Conservation (phyloP, 2,329 filamentous ascomycete species). For the Keithomyces neogunnii region DNA sequence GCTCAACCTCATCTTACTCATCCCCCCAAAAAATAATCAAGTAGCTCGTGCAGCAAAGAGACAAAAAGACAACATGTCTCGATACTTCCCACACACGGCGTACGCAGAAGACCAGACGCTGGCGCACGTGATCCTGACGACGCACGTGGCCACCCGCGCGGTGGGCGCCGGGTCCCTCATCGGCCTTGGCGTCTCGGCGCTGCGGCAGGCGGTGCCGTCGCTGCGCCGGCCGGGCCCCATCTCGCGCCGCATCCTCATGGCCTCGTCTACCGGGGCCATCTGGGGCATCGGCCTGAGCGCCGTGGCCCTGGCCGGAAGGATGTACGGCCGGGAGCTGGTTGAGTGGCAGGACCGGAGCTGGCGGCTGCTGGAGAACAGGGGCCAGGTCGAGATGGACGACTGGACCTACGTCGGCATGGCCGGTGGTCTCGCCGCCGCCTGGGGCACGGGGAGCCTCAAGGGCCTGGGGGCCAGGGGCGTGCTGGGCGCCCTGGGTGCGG, state of each 20-base stretch:
- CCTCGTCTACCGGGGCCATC: conserved; percentile 36
- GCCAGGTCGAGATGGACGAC: conserved; percentile 49
- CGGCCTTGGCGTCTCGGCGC: conserved; percentile 29
- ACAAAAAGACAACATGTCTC: conserved; percentile 37
- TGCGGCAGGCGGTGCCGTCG: conserved; percentile 20
- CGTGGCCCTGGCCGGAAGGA: conserved; percentile 35
- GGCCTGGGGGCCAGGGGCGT: conserved; percentile 29
- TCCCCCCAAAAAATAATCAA: neutral
- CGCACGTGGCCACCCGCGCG: conserved; percentile 50
- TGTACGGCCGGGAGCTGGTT: conserved; percentile 48
- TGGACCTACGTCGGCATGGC: conserved; percentile 40
- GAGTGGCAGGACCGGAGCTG: conserved; percentile 59
- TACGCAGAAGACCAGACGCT: conserved; percentile 57
- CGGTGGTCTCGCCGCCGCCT: conserved; percentile 22
- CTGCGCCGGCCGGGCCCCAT: conserved; percentile 20
- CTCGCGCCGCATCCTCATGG: conserved; percentile 19
- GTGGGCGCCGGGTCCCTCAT: conserved; percentile 44
- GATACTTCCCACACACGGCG: conserved; percentile 43
- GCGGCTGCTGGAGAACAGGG: conserved; percentile 48
- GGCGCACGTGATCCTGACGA: conserved; percentile 44
- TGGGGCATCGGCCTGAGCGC: conserved; percentile 35
- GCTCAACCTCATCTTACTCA: neutral
- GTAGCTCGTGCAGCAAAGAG: neutral
- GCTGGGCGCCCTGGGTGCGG: conserved; percentile 36
- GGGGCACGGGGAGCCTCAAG: conserved; percentile 18